These are phyloP conservation scores for Colletotrichum costaricense DNA, from an alignment of 2,329 filamentous ascomycete genomes.

Conservation along the genomic window DNA sequence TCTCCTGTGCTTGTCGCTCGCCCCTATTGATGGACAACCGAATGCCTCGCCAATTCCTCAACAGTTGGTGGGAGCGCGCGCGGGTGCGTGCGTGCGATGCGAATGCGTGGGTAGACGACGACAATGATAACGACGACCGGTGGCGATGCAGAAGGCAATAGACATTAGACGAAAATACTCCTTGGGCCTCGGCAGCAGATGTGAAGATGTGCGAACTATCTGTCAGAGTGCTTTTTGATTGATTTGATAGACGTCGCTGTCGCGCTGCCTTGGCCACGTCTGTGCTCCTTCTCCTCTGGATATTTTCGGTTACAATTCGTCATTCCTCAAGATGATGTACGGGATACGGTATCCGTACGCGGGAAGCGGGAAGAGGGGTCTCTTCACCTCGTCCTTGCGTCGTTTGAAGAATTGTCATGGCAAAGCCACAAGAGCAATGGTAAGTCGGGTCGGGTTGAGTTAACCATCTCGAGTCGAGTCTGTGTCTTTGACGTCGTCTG, in stretches of 20 bases:
- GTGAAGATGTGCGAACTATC: background rate
- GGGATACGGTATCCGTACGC: background rate
- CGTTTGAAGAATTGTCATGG: slow-evolving; percentile 23
- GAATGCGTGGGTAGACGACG: background rate
- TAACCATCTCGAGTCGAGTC: background rate
- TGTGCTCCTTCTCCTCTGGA: background rate
- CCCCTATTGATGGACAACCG: background rate
- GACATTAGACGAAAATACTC: background rate
- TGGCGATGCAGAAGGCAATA: background rate
- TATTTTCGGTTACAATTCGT: background rate
- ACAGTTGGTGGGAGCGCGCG: background rate
- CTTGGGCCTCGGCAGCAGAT: background rate
- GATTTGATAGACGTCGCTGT: background rate
- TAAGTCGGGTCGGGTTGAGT: background rate
- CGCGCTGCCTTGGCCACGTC: background rate
- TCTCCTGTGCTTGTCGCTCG: background rate
- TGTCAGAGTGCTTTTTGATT: background rate
- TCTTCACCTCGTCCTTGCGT: background rate
- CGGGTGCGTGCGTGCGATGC: background rate
- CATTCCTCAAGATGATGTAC: background rate
- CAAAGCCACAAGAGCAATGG: background rate
- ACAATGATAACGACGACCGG: background rate
- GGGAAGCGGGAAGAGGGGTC: background rate
- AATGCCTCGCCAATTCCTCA: background rate
- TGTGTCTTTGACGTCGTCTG: background rate